Evolutionary conservation across 257 asterid species (phyloP), one percentile per base, ranked within the genome.

Genomic region (Handroanthus guayacan): DNA sequence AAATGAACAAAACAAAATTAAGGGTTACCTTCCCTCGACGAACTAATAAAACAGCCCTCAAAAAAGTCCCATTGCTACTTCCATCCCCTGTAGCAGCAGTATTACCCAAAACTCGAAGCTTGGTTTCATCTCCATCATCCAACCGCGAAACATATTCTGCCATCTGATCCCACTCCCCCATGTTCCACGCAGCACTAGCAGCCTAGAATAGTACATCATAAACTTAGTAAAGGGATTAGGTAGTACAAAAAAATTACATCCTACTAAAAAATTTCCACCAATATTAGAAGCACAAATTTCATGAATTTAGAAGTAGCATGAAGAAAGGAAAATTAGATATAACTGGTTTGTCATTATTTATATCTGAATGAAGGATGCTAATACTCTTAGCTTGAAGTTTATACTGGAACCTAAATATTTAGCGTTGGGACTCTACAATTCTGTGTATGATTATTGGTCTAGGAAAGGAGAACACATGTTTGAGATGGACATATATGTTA

Each of bases 151-250:
- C 99, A 88, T 95, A 95, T 38, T 95, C 99, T 51, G 96, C 87
- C 99, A 95, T 95, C 86, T 95, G 98, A 84, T 95, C 99, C 99
- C 99, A 95, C 81, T 95, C 99, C 58, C 98, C 97, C 99, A 95
- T 95, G 94, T 95, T 93, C 99, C 99, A 95, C 80, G 99, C 99
- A 90, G 98, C 97, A 74, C 3, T 77, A 75, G 99, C 98, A 87
- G 99, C 99, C 99, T 95, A 82, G 72, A 79, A 57, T 50, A 83
- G 67, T 62, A 75, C n/a, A 69, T 68, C 51, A 62, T 10, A 17
- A 43, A 77, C 20, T 65, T 80, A 62, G 34, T 37, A 71, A 71
- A 65, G 64, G 20, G 47, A 75, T 45, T 38, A 51, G 69, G 62
- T 45, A 61, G 52, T 56, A 54, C 20, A 18, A 62, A 44, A 68